phyloP scores from a whole-genome alignment of 2,329 filamentous ascomycete genomes.

The Xylariaceae sp. region DNA sequence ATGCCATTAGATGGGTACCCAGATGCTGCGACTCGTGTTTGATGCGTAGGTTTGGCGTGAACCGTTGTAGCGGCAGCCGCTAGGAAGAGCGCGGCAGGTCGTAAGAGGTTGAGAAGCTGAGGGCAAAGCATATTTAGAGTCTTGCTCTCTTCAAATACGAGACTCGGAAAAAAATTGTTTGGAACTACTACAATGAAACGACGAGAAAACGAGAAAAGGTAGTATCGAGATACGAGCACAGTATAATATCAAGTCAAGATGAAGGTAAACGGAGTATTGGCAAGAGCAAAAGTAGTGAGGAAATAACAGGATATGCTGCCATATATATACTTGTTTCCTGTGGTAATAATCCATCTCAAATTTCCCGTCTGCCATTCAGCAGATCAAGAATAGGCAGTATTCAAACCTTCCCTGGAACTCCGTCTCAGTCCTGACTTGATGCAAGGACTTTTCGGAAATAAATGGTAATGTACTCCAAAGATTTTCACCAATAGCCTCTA shows the following conservation, averaged over 20 bases:
- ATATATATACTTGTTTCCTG: conserved; percentile 7
- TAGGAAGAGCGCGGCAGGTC: neutral
- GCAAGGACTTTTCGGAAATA: neutral
- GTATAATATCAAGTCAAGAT: neutral
- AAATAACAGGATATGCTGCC: neutral
- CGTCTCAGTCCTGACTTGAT: neutral
- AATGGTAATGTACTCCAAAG: neutral
- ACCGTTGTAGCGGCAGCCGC: neutral
- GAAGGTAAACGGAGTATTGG: neutral
- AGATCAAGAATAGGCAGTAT: neutral
- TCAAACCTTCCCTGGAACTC: neutral
- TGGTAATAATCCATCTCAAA: too few relatives aligned
- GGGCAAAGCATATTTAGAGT: too few relatives aligned
- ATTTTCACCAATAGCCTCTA: too few relatives aligned
- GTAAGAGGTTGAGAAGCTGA: neutral
- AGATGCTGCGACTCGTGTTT: neutral
- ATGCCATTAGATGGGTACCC: conserved; percentile 17
- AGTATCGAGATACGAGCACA: neutral
- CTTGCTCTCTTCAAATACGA: too few relatives aligned
- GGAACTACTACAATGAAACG: too few relatives aligned
- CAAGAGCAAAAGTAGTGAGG: neutral
- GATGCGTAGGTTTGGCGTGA: neutral
- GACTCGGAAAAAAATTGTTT: too few relatives aligned
- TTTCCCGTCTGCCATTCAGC: too few relatives aligned
- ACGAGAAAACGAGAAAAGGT: too few relatives aligned